Evolutionary conservation across 257 asterid species (phyloP), one percentile per base, ranked within the genome.

Genomic region (Coffea canephora): DNA sequence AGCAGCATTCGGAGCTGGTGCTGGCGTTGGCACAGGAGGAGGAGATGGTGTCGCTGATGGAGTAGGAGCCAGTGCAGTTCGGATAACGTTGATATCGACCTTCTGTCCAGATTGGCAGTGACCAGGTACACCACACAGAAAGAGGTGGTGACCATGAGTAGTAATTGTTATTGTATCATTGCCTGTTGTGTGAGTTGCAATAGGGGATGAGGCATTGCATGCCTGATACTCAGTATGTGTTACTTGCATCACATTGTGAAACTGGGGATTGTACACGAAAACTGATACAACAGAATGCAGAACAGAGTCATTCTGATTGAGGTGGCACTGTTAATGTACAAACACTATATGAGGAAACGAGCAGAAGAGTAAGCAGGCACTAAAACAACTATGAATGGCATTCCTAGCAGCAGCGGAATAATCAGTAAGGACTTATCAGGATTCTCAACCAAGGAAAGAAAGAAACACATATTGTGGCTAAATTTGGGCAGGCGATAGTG

Each of bases 221-320:
- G 92, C 71, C 77, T 78, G 74, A 90, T 86, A 94, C 68, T 82
- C 87, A 3, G 88, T 54, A 75, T 92, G 98, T 54, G 85, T 87
- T 6, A 92, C 94, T 92, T 86, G 96, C 93, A 91, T 89, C 87
- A 92, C 97, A 80, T 94, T 92, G 90, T 94, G 97, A 77, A 92
- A 92, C 48, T 94, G 94, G 39, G 97, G 90, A 68, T 80, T 92
- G 89, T 94, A 94, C 82, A 87, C 83, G 57, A 94, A 94, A 57
- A 85, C 98, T 89, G 87, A 31, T 43, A 54, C 77, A 52, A 69
- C 5, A 18, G 27, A 57, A 66, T 5, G 74, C 8, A 72, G 11
- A 45, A 71, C 3, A 59, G 11, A 19, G 65, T 59, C 19, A 59
- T 21, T 59, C 10, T 23, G 7, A 59, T 59, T 59, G 27, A 19